These are phyloP conservation scores for Groenewaldozyma sp. DNA, from an alignment of 1,139 yeast genomes.

Conservation along the genomic window DNA sequence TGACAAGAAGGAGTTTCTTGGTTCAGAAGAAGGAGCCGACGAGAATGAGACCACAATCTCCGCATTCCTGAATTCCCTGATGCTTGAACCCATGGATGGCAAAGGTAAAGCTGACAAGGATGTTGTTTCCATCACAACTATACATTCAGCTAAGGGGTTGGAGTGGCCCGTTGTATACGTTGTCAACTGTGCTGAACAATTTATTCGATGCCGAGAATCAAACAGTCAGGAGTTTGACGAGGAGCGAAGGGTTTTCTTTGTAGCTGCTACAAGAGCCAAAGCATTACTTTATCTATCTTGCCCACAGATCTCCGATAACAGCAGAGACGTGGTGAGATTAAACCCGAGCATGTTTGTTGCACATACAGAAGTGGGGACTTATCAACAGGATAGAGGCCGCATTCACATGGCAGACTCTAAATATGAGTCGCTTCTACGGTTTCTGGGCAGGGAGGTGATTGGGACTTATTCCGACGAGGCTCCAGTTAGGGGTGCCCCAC, in stretches of 20 bases:
- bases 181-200: constrained; percentile 27
- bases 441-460: not conserved
- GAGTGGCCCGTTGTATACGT: constrained; percentile 93
- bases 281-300: constrained; percentile 30
- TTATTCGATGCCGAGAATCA: constrained; percentile 4
- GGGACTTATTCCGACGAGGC: too few relatives aligned
- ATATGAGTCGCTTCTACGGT: not conserved
- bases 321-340: too few relatives aligned
- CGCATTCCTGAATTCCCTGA: constrained; percentile 49
- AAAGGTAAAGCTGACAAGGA: constrained; percentile 11
- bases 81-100: constrained; percentile 41
- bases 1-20: constrained; percentile 16
- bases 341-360: too few relatives aligned
- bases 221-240: constrained; percentile 44
- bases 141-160: constrained; percentile 86
- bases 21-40: constrained; percentile 20
- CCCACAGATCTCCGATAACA: constrained; percentile 9
- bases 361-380: too few relatives aligned
- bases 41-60: constrained; percentile 11
- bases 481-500: too few relatives aligned
- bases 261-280: constrained; percentile 81
- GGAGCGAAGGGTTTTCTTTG: constrained; percentile 78
- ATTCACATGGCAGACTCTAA: too few relatives aligned
- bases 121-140: constrained; percentile 51
- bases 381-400: too few relatives aligned